Conservation (phyloP, 371 early-diverging fungal species). For the Mucor circinelloides region DNA sequence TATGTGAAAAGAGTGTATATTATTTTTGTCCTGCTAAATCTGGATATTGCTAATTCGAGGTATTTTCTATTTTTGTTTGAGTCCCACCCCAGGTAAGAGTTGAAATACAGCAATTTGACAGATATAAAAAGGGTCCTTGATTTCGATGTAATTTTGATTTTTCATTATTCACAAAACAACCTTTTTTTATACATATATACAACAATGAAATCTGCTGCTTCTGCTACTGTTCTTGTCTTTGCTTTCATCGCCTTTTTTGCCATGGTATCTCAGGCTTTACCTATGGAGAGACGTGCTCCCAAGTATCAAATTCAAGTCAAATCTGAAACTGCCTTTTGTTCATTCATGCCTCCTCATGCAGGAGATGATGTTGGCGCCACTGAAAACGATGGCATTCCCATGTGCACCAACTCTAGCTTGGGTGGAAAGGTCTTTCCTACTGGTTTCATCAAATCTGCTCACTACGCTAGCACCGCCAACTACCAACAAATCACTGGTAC, state of each 20-base stretch:
- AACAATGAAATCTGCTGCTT: slow-evolving; percentile 5
- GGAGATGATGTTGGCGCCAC: slow-evolving; percentile 40
- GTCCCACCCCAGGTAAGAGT: background rate
- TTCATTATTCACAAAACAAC: background rate
- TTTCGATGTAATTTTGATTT: background rate
- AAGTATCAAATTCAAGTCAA: slow-evolving; percentile 20
- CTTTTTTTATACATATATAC: background rate
- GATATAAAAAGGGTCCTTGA: background rate
- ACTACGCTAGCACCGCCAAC: slow-evolving; percentile 20
- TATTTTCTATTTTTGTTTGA: background rate
- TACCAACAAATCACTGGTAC: slow-evolving; percentile 48
- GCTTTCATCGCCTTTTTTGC: slow-evolving; percentile 3
- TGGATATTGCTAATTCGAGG: background rate
- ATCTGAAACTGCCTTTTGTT: slow-evolving; percentile 30
- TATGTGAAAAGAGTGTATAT: background rate
- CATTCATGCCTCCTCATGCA: slow-evolving; percentile 43
- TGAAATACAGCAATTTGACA: background rate
- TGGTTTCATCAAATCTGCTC: slow-evolving; percentile 37
- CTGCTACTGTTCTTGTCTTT: slow-evolving; percentile 4
- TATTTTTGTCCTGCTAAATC: background rate
- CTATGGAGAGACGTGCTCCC: slow-evolving; percentile 4
- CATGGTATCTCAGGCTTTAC: slow-evolving; percentile 2
- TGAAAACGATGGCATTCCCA: slow-evolving; percentile 40
- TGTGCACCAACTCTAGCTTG: slow-evolving; percentile 32
- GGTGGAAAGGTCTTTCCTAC: slow-evolving; percentile 33